These are phyloP conservation scores for Chrysoporthe austroafricana DNA, from an alignment of 2,329 filamentous ascomycete species.

Conservation along the genomic window DNA sequence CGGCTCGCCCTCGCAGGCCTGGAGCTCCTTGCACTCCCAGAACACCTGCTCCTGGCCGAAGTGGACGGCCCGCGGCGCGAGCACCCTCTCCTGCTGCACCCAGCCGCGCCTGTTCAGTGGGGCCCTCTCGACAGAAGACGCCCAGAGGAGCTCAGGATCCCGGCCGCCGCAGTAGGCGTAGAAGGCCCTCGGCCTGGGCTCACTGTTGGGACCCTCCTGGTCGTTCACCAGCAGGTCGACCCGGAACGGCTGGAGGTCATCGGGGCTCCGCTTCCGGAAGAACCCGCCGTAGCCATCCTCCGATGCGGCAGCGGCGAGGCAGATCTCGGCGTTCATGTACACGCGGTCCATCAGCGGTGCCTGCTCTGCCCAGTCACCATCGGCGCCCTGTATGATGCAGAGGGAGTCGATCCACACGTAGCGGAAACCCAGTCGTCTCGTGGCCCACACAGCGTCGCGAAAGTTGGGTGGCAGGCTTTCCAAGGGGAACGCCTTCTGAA, in stretches of 20 bases:
- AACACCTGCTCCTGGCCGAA: constrained; percentile 7
- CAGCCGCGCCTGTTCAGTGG: constrained; percentile 14
- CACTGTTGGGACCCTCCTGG: not conserved
- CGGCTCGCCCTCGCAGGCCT: constrained; percentile 11
- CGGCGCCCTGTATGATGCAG: constrained; percentile 14
- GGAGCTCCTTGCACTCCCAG: constrained; percentile 15
- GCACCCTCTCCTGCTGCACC: constrained; percentile 11
- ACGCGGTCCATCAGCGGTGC: constrained; percentile 12
- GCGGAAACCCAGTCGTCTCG: not conserved
- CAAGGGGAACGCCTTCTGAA: not conserved
- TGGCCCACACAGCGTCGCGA: not conserved
- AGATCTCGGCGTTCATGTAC: constrained; percentile 13
- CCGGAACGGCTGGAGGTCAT: not conserved
- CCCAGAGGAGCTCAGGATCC: not conserved
- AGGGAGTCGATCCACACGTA: constrained; percentile 18
- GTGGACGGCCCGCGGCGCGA: constrained; percentile 14
- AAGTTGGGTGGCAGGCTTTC: not conserved
- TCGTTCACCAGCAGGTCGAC: not conserved
- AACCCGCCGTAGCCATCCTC: constrained; percentile 8
- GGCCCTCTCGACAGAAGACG: not conserved
- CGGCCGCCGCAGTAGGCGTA: not conserved
- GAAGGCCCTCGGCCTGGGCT: not conserved
- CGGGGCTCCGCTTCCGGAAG: constrained; percentile 1
- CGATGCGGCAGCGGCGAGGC: constrained; percentile 8
- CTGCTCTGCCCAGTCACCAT: constrained; percentile 11